Evolutionary conservation across 345 rosid genomes (phyloP), one percentile per base, ranked within the genome.

Genomic region (Brassica juncea): DNA sequence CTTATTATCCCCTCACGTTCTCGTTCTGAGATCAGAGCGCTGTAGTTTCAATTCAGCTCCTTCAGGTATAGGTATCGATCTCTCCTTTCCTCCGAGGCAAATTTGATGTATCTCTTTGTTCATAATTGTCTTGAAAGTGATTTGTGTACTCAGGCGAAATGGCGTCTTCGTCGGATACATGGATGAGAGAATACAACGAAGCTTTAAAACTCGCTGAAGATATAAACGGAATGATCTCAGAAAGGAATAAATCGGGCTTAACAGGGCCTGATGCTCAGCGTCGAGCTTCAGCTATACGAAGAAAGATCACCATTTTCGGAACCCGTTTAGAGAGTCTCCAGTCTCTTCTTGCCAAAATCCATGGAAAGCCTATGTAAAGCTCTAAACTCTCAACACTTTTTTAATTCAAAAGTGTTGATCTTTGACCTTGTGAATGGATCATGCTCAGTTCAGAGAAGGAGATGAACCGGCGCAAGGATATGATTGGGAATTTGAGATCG

Each of bases 391-490:
- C 19, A 3, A 65, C 47, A 19, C 44, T 57, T 44, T 42, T 42
- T 6, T 59, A 34, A 10, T 14, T 32, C 11, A 0, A 54, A 52
- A 35, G 39, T 59, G 34, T 39, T 73, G 19, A 28, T 73, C 32
- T 37, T 54, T 68, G 28, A 37, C 10, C 21, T 57, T 4, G 23
- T 19, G 66, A 55, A 19, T 70, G 14, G n/a, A 49, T 52, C 4
- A 5, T 78, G 28, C 68, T 44, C 91, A 95, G 98, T 71, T 87
- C 98, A 4, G 98, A 90, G 81, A 95, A 89, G 82, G 99, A 95
- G 88, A 88, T 93, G 90, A 95, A 95, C 77, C 91, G 93, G 39
- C 97, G 99, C 63, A 93, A 83, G 85, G 99, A 95, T 81, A 87
- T 89, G 97, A 82, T 88, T 62, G 83, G 87, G 30, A 91, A 90